Evolutionary conservation across 2,329 filamentous ascomycete genomes (phyloP).

Genomic region (Trichoderma gracile): DNA sequence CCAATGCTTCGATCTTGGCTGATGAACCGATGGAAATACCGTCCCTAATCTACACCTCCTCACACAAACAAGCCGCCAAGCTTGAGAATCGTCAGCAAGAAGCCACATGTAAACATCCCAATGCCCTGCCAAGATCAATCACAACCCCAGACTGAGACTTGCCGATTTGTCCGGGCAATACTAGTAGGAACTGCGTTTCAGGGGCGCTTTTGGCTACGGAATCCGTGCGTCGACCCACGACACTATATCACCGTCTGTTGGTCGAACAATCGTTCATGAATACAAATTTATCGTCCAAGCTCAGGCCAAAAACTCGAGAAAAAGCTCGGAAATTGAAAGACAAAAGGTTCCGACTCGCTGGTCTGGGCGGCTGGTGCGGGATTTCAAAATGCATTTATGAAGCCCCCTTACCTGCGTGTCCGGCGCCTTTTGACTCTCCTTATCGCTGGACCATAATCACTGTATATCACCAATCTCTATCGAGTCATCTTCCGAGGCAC

Average conservation of each 20-base stretch:
- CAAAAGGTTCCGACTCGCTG: slow-evolving; percentile 5
- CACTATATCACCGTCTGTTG: neutral
- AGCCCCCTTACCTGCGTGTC: neutral
- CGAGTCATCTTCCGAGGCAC: neutral
- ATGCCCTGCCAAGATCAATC: neutral
- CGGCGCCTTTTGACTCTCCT: too few relatives aligned
- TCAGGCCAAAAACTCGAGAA: neutral
- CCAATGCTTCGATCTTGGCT: slow-evolving; percentile 29
- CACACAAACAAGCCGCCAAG: neutral
- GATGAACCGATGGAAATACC: slow-evolving; percentile 32
- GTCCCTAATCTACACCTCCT: slow-evolving; percentile 26
- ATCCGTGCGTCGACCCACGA: neutral
- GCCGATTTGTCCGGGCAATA: too few relatives aligned
- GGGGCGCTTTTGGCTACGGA: slow-evolving; percentile 16
- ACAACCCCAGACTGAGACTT: neutral
- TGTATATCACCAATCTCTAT: neutral
- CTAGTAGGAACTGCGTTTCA: neutral
- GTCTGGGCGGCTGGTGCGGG: neutral
- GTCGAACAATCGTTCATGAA: neutral
- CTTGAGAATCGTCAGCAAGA: neutral
- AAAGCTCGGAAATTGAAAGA: neutral
- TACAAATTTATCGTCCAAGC: neutral
- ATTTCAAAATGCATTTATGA: slow-evolving; percentile 2
- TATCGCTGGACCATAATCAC: too few relatives aligned
- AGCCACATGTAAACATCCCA: neutral